These are phyloP conservation scores for Ehretia macrophylla DNA, from an alignment of 257 asterid genomes.

Conservation along the genomic window DNA sequence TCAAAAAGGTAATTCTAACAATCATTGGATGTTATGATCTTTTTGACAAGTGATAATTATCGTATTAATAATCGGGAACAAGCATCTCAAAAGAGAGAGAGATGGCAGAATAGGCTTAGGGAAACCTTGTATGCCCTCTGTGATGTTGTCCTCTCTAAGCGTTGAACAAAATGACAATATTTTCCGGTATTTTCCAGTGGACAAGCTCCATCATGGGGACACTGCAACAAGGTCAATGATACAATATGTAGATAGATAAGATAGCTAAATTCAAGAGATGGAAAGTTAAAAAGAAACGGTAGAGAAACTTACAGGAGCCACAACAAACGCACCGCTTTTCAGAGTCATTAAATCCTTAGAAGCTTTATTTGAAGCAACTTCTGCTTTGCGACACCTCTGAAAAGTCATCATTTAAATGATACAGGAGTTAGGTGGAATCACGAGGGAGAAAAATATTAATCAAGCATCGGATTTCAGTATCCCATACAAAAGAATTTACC, in stretches of 20 bases:
- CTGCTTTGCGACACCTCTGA: constrained; percentile 68
- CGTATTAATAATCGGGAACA: not conserved
- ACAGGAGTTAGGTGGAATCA: not conserved
- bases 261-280: not conserved
- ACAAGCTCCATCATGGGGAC: constrained; percentile 96
- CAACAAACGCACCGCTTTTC: constrained; percentile 77
- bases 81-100: not conserved
- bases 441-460: not conserved
- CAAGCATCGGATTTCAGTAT: constrained; percentile 8
- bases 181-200: constrained; percentile 75
- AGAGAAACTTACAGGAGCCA: constrained; percentile 69
- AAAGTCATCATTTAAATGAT: constrained; percentile 16
- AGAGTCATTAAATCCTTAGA: constrained; percentile 50
- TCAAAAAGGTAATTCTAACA: no score
- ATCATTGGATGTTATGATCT: no score
- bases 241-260: not conserved
- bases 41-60: no score
- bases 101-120: not conserved
- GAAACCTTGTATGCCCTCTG: constrained; percentile 84
- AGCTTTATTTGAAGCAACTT: constrained; percentile 36
- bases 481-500: constrained; percentile 39
- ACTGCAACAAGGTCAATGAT: constrained; percentile 40
- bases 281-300: constrained; percentile 1
- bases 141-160: constrained; percentile 84
- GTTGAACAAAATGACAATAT: constrained; percentile 97